phyloP scores from a whole-genome alignment of 2,329 filamentous ascomycete genomes.

The Graphiopsis chlorocephala region DNA sequence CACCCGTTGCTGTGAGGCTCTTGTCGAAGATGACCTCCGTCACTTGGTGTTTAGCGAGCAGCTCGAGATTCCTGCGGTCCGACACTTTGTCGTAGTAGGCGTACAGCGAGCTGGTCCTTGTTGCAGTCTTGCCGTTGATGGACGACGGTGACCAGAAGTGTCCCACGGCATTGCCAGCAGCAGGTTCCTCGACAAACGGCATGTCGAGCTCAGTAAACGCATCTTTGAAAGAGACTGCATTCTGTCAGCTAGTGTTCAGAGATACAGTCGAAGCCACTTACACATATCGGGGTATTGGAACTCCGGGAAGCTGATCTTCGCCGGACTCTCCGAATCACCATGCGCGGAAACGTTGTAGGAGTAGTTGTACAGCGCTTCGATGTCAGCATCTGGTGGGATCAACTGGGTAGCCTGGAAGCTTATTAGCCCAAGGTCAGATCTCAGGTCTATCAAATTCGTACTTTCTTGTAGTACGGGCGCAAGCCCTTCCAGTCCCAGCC shows the following conservation, averaged over 20 bases:
- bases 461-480: background rate
- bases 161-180: background rate
- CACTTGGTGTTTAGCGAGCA: background rate
- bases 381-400: conserved; percentile 41
- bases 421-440: conserved; percentile 25
- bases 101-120: conserved; percentile 47
- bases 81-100: background rate
- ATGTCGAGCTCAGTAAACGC: background rate
- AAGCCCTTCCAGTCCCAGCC: conserved; percentile 28
- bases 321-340: background rate
- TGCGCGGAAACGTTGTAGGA: background rate
- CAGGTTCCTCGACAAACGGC: background rate
- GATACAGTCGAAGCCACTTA: background rate
- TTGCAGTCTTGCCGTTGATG: conserved; percentile 47
- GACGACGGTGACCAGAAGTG: conserved; percentile 36
- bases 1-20: background rate
- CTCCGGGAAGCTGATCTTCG: conserved; percentile 2
- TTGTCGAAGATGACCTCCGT: background rate
- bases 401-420: conserved; percentile 32
- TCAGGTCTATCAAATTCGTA: background rate
- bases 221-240: background rate
- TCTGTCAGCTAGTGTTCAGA: background rate
- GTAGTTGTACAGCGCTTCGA: conserved; percentile 40
- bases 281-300: background rate
- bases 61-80: background rate